Conservation (phyloP, 257 asterid species). For the Nicotiana obtusifolia region DNA sequence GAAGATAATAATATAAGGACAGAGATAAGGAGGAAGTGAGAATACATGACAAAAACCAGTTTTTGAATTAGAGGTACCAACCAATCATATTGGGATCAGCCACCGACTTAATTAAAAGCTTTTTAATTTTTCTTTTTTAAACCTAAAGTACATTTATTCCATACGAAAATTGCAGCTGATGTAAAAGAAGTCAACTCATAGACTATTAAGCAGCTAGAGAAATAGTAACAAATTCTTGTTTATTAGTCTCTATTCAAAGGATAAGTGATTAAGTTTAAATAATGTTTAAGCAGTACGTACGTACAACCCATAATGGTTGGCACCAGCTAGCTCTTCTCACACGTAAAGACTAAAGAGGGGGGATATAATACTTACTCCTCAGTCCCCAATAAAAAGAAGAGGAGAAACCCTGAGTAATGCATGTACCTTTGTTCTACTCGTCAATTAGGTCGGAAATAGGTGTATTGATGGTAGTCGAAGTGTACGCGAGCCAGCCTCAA, state of each 20-base stretch:
- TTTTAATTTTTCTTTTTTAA: background rate
- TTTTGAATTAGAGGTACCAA: background rate
- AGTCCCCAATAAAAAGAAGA: no score
- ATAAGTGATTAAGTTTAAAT: background rate
- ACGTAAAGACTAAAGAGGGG: background rate
- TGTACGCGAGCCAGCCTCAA: no score
- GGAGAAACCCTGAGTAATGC: no score
- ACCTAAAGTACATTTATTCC: background rate
- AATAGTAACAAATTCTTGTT: background rate
- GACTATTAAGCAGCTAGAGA: background rate
- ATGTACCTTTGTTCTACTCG: no score
- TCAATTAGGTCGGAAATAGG: no score
- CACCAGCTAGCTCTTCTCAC: background rate
- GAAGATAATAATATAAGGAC: background rate
- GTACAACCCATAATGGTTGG: background rate
- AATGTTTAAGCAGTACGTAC: background rate
- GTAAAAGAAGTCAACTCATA: background rate
- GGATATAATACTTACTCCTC: no score
- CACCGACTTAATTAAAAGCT: background rate
- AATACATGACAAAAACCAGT: background rate
- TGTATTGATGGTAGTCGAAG: no score
- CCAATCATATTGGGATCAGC: background rate
- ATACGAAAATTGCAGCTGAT: background rate
- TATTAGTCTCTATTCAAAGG: background rate
- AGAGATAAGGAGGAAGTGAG: background rate